Conservation (phyloP, 352 stramenopile genomes). For the Aphanomyces euteiches region DNA sequence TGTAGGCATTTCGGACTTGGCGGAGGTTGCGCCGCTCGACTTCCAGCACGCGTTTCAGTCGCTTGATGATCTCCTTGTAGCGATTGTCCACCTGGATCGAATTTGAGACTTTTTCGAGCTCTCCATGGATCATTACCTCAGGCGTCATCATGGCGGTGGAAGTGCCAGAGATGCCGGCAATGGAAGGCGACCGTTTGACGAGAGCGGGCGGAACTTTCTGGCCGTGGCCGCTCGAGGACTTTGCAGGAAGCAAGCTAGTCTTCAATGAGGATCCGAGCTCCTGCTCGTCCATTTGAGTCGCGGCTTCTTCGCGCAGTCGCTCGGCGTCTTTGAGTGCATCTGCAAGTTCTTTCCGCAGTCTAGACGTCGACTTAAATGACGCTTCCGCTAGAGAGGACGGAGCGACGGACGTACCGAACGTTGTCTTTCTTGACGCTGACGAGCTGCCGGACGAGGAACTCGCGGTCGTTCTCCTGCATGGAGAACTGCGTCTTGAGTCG, state of each 20-base stretch:
- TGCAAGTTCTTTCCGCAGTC: conserved; percentile 28
- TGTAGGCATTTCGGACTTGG: conserved; percentile 70
- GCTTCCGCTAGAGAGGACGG: background rate
- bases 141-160: conserved; percentile 7
- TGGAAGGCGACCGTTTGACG: conserved; percentile 12
- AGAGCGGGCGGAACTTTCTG: background rate
- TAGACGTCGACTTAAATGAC: background rate
- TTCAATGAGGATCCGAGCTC: background rate
- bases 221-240: background rate
- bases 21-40: conserved; percentile 77
- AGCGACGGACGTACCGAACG: conserved; percentile 53
- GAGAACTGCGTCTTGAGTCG: conserved; percentile 88
- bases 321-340: conserved; percentile 23
- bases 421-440: conserved; percentile 92
- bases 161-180: conserved; percentile 37
- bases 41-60: conserved; percentile 86
- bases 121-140: background rate
- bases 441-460: conserved; percentile 90
- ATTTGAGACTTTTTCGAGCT: background rate
- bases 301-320: conserved; percentile 5
- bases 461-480: conserved; percentile 90
- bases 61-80: conserved; percentile 92
- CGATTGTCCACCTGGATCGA: conserved; percentile 51
- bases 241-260: too few species aligned
- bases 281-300: background rate